These are phyloP conservation scores for Corymbia citriodora DNA, from an alignment of 441 rosid species.

Conservation along the genomic window DNA sequence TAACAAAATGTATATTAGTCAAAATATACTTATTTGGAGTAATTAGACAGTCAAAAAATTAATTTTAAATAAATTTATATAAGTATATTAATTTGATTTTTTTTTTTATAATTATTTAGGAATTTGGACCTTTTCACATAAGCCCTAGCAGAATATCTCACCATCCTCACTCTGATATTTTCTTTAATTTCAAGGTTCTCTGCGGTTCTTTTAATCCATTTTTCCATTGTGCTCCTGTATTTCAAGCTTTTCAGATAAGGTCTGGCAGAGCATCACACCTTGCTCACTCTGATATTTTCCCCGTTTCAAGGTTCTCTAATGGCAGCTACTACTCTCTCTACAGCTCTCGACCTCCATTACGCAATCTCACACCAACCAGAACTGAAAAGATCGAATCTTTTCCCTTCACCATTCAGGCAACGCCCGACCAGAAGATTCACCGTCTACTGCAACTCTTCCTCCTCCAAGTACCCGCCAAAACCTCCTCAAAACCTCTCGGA, in stretches of 20 bases:
- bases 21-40: no score
- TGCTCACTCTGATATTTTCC: neutral
- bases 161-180: neutral
- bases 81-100: no score
- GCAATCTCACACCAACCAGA: conserved; percentile 26
- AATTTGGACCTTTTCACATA: neutral
- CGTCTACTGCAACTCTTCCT: conserved; percentile 43
- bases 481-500: conserved; percentile 29
- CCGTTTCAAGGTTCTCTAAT: conserved; percentile 9
- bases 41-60: no score
- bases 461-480: conserved; percentile 25
- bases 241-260: no score
- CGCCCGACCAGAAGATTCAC: conserved; percentile 27
- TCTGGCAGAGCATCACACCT: neutral
- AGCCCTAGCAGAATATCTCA: neutral
- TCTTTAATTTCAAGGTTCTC: neutral
- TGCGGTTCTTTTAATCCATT: neutral
- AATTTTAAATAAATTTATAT: no score
- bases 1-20: no score
- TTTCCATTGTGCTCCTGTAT: no score
- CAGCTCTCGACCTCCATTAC: conserved; percentile 53
- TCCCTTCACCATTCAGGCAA: conserved; percentile 20
- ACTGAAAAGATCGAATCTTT: conserved; percentile 27
- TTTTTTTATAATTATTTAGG: neutral
- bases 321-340: conserved; percentile 72